Percentiles rank a stretch among this genome's conserved stretches.
Conservation (phyloP, 164 flowering plant species). For the Aristolochia californica region DNA sequence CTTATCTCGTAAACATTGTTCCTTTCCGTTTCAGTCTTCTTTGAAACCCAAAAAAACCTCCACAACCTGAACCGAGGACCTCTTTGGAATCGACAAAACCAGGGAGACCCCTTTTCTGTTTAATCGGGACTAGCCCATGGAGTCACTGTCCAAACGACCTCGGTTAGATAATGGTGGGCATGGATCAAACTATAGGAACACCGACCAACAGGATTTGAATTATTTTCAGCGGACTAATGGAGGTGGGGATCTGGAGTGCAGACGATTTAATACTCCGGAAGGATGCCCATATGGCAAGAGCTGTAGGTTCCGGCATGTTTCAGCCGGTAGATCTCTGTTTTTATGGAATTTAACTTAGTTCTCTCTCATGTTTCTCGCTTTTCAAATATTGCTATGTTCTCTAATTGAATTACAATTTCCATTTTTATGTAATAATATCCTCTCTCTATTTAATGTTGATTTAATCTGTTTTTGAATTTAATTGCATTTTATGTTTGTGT, state of each 20-base stretch:
- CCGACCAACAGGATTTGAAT: constrained; percentile 4
- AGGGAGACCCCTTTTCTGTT: not conserved
- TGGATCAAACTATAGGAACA: constrained; percentile 4
- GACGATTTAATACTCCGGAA: constrained; percentile 14
- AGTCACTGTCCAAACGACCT: constrained; percentile 9
- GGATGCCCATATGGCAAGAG: constrained; percentile 13
- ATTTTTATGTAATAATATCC: too few species aligned
- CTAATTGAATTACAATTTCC: not conserved
- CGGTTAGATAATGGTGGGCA: constrained; percentile 8
- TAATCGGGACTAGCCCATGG: constrained; percentile 4
- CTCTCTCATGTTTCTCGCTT: too few species aligned
- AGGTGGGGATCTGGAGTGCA: constrained; percentile 12
- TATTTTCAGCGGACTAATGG: constrained; percentile 9
- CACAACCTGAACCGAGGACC: not conserved
- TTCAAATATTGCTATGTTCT: not conserved
- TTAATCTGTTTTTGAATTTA: too few species aligned
- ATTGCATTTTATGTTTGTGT: too few species aligned
- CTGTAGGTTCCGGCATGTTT: constrained; percentile 12
- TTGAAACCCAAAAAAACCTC: not conserved
- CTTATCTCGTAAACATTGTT: too few species aligned
- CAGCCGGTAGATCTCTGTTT: constrained; percentile 11
- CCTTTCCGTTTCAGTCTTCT: not conserved
- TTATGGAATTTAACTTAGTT: too few species aligned
- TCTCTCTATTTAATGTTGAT: too few species aligned
- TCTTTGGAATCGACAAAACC: not conserved